A percentile compares a stretch with the other conserved stretches of the same genome.
Conservation (phyloP, 805 yeast species). For the Clavispora santaluciae region DNA sequence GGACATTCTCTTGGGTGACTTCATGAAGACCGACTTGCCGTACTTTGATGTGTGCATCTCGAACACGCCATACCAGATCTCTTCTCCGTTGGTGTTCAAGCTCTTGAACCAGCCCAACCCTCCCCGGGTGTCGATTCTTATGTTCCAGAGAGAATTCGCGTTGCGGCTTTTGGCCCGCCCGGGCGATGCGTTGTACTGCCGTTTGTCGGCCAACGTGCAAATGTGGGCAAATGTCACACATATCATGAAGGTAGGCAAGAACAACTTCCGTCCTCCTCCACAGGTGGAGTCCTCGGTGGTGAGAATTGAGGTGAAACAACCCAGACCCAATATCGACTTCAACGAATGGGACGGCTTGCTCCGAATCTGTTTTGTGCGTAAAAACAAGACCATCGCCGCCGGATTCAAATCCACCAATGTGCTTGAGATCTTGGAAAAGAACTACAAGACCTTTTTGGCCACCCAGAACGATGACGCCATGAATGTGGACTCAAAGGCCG, state of each 20-base stretch:
- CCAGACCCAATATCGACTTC: conserved; percentile 91
- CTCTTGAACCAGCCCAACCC: conserved; percentile 86
- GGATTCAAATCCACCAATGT: conserved; percentile 84
- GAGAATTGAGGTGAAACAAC: conserved; percentile 83
- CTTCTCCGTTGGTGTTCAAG: conserved; percentile 94
- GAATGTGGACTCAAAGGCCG: conserved; percentile 36
- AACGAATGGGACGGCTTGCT: conserved; percentile 96
- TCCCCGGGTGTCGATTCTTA: conserved; percentile 89
- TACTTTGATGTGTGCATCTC: conserved; percentile 94
- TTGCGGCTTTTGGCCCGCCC: conserved; percentile 90
- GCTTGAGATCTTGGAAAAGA: conserved; percentile 75
- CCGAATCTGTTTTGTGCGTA: conserved; percentile 87
- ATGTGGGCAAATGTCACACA: conserved; percentile 99
- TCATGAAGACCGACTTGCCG: conserved; percentile 92
- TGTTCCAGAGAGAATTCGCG: conserved; percentile 98
- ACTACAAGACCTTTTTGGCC: conserved; percentile 74
- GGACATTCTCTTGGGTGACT: conserved; percentile 90
- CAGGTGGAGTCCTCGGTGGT: conserved; percentile 97
- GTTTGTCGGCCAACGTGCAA: conserved; percentile 93
- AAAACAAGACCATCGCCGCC: conserved; percentile 88
- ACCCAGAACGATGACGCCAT: conserved; percentile 42
- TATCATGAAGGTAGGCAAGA: conserved; percentile 96
- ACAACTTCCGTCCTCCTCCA: conserved; percentile 97
- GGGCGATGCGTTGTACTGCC: conserved; percentile 89
- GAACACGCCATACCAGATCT: conserved; percentile 96